Conservation (phyloP, 805 yeast genomes). For the Wickerhamiella allomyrinae region DNA sequence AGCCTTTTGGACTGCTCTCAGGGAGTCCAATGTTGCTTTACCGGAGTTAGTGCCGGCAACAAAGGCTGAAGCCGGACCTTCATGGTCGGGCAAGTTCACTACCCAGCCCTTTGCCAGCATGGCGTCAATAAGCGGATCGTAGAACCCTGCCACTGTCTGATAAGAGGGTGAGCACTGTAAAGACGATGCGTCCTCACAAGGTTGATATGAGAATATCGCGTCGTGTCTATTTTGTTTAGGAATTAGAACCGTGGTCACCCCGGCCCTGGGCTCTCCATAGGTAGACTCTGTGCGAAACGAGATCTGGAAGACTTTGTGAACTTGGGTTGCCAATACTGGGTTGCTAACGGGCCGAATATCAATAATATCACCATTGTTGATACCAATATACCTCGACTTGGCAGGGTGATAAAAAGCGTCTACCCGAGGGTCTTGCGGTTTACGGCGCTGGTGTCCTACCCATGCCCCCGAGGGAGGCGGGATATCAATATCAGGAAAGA, state of each 20-base stretch:
- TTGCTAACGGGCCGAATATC: conserved; percentile 7
- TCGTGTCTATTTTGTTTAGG: conserved; percentile 12
- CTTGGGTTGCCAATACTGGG: neutral
- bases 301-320: conserved; percentile 11
- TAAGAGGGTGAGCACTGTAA: conserved; percentile 18
- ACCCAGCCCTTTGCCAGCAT: conserved; percentile 13
- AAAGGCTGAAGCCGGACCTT: conserved; percentile 15
- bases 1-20: conserved; percentile 17
- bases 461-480: neutral
- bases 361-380: conserved; percentile 5
- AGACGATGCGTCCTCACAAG: conserved; percentile 14
- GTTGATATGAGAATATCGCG: conserved; percentile 15
- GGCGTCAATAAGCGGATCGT: conserved; percentile 9
- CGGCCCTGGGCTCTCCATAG: conserved; percentile 18
- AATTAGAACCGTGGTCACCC: conserved; percentile 20
- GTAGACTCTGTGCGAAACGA: conserved; percentile 17
- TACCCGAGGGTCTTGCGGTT: conserved; percentile 5
- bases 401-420: conserved; percentile 9
- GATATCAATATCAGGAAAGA: neutral
- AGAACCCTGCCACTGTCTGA: conserved; percentile 9
- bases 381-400: neutral
- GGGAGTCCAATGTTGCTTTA: conserved; percentile 19
- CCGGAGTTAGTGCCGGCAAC: conserved; percentile 19
- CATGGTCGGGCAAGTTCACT: conserved; percentile 19
- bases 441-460: neutral